Percentiles rank a stretch among this genome's conserved stretches.
phyloP scores from a whole-genome alignment of 2,329 filamentous ascomycete genomes.

The Botrytis aclada region DNA sequence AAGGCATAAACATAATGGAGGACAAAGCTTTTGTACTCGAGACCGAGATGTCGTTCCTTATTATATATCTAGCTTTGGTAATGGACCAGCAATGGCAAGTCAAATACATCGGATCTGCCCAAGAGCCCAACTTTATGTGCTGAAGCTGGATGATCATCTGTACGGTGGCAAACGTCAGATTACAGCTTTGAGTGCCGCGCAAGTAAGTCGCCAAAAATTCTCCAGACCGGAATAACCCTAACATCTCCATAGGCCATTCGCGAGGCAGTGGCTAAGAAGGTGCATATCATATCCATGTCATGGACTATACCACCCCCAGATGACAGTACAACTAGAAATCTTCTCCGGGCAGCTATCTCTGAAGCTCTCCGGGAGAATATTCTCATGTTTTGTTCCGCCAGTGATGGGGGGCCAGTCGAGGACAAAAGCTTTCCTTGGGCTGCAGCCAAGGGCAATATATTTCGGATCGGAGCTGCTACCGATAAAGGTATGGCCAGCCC shows the following conservation, averaged over 20 bases:
- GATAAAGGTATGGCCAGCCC: too few relatives aligned
- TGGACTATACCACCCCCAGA: background rate
- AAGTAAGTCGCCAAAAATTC: too few relatives aligned
- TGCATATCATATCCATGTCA: background rate
- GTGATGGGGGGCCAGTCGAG: background rate
- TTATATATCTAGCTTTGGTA: background rate
- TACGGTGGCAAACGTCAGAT: background rate
- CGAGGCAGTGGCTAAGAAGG: background rate
- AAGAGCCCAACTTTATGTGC: background rate
- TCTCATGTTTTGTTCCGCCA: background rate
- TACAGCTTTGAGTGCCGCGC: background rate
- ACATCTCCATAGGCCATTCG: background rate
- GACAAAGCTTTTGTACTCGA: background rate
- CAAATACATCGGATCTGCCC: background rate
- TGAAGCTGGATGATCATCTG: background rate
- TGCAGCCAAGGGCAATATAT: too few relatives aligned
- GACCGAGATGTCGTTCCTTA: background rate
- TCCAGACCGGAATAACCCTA: too few relatives aligned
- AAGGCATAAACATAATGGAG: background rate
- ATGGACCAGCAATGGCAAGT: background rate
- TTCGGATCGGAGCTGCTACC: background rate
- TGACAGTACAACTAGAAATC: fast-evolving
- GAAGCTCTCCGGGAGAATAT: background rate
- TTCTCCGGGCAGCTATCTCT: background rate
- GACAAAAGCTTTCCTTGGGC: too few relatives aligned